Conservation (phyloP, 352 stramenopile genomes). For the Blastocystis sp. region DNA sequence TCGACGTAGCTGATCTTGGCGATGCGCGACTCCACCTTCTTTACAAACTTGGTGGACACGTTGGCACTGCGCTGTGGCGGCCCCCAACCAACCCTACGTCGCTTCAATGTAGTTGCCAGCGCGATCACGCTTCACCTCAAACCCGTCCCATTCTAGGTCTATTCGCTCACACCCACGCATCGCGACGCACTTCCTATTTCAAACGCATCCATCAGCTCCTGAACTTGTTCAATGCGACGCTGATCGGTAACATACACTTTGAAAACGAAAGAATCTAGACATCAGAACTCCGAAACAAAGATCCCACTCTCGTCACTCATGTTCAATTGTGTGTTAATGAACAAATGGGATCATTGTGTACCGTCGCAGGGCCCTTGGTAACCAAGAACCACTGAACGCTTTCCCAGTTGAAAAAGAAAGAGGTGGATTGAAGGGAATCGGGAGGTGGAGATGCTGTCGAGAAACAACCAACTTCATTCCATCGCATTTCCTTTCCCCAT, state of each 20-base stretch:
- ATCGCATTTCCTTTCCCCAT: too few species aligned
- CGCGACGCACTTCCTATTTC: constrained; percentile 10
- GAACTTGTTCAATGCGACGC: constrained; percentile 28
- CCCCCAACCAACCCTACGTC: background rate
- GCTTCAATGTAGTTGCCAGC: background rate
- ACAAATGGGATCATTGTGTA: too few species aligned
- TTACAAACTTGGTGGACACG: constrained; percentile 20
- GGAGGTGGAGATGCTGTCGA: too few species aligned
- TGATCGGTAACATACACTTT: constrained; percentile 39
- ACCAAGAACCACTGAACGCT: too few species aligned
- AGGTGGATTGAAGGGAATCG: too few species aligned
- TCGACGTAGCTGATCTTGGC: background rate
- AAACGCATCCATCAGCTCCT: constrained; percentile 7
- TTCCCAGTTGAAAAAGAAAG: too few species aligned
- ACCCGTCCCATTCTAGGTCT: constrained; percentile 34
- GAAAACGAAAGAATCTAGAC: constrained; percentile 43
- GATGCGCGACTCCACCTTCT: constrained; percentile 27
- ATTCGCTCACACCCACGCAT: background rate
- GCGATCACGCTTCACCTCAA: constrained; percentile 22
- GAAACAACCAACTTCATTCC: too few species aligned
- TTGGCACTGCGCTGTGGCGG: background rate
- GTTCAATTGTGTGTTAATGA: background rate
- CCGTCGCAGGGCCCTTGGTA: too few species aligned
- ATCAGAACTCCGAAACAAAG: background rate
- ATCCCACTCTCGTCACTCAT: constrained; percentile 29